These are phyloP conservation scores for Cucumis cinereus DNA, from an alignment of 306 rosid species.

Conservation along the genomic window DNA sequence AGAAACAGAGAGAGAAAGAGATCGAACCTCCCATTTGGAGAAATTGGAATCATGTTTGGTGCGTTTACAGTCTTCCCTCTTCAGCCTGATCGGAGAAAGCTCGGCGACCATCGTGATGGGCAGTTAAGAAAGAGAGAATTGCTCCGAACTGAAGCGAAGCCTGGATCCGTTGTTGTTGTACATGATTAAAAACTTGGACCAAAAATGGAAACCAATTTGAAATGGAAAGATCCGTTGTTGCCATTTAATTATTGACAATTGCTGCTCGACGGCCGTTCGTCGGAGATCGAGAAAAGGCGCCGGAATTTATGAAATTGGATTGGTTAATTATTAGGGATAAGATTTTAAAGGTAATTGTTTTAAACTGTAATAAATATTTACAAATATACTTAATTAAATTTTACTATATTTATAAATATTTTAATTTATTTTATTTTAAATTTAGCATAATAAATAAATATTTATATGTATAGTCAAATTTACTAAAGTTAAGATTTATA, in stretches of 20 bases:
- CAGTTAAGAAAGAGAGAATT: slow-evolving; percentile 8
- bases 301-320: not conserved
- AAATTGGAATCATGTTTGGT: slow-evolving; percentile 57
- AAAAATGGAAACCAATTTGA: not conserved
- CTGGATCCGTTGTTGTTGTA: not conserved
- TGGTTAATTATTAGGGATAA: not conserved
- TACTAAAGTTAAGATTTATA: too few species aligned
- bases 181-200: not conserved
- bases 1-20: slow-evolving; percentile 1
- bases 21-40: slow-evolving; percentile 60
- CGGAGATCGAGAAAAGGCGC: not conserved
- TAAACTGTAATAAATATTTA: too few species aligned
- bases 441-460: too few species aligned
- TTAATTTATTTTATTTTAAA: too few species aligned
- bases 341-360: not conserved
- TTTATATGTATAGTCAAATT: too few species aligned
- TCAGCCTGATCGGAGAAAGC: slow-evolving; percentile 16
- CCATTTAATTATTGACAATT: not conserved
- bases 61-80: slow-evolving; percentile 55
- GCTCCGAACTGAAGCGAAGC: not conserved
- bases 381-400: too few species aligned
- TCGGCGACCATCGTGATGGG: slow-evolving; percentile 11
- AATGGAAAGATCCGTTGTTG: not conserved
- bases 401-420: too few species aligned
- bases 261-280: not conserved